A percentile compares a stretch with the other conserved stretches of the same genome.
Conservation (phyloP, 2,329 filamentous ascomycete species). For the Pezizomycotina sp. region DNA sequence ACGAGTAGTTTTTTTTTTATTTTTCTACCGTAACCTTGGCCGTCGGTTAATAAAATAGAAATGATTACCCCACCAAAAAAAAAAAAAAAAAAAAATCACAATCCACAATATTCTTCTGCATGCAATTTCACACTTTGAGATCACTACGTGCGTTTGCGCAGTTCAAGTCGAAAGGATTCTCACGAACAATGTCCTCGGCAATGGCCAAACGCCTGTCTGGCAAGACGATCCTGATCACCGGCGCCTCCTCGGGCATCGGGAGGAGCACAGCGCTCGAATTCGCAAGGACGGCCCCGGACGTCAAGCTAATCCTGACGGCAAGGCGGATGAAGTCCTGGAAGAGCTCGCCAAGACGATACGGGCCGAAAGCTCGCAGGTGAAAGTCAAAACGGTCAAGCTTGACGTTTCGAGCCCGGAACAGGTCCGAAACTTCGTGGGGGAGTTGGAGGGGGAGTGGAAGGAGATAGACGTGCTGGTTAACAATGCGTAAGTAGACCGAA, state of each 20-base stretch:
- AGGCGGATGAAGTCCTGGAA: constrained; percentile 61
- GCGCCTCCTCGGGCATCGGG: constrained; percentile 86
- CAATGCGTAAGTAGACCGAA: constrained; percentile 55
- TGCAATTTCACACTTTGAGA: too few species aligned
- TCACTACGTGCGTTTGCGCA: too few species aligned
- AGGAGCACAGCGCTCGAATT: constrained; percentile 75
- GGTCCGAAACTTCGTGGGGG: constrained; percentile 51
- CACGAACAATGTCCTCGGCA: constrained; percentile 45
- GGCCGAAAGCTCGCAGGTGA: constrained; percentile 59
- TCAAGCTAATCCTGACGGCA: constrained; percentile 80
- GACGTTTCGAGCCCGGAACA: constrained; percentile 71
- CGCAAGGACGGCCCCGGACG: constrained; percentile 63
- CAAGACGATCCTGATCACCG: constrained; percentile 85
- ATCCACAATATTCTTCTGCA: too few species aligned
- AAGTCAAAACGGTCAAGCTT: constrained; percentile 66
- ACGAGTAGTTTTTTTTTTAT: too few species aligned
- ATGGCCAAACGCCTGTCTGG: constrained; percentile 70
- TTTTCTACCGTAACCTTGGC: too few species aligned
- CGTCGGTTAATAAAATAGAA: too few species aligned
- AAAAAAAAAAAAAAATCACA: too few species aligned
- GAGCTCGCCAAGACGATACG: constrained; percentile 61
- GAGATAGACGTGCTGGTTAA: constrained; percentile 79
- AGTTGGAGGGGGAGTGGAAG: constrained; percentile 59
- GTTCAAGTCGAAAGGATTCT: too few species aligned
- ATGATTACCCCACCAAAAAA: too few species aligned